Evolutionary conservation across 768 basidiomycete genomes (phyloP).

Genomic region (Sarcomyxa edulis): DNA sequence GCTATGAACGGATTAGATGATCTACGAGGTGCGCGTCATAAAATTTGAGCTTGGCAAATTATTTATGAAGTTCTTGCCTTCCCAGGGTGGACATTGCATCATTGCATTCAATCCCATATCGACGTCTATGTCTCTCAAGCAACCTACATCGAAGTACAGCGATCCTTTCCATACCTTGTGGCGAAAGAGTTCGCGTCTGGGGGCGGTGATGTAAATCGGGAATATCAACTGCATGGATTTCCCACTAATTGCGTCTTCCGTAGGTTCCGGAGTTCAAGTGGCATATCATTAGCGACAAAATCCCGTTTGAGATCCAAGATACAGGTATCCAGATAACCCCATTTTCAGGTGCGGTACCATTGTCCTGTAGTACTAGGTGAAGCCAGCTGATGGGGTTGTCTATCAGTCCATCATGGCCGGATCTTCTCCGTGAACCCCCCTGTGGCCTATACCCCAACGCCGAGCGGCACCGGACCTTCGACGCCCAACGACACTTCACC

Average conservation of each 20-base stretch:
- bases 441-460: constrained; percentile 34
- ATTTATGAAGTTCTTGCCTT: constrained; percentile 7
- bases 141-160: constrained; percentile 62
- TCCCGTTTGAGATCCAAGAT: constrained; percentile 61
- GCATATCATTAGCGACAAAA: constrained; percentile 71
- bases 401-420: constrained; percentile 69
- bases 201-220: constrained; percentile 69
- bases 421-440: constrained; percentile 42
- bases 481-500: constrained; percentile 27
- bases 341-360: constrained; percentile 53
- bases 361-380: not conserved
- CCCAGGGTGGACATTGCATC: constrained; percentile 68
- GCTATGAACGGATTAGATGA: constrained; percentile 93
- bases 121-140: constrained; percentile 67
- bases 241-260: constrained; percentile 3
- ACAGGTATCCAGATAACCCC: constrained; percentile 63
- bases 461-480: constrained; percentile 28
- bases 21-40: constrained; percentile 53
- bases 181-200: constrained; percentile 73
- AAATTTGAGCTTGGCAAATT: constrained; percentile 1
- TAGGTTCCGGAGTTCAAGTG: constrained; percentile 81
- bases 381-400: constrained; percentile 1
- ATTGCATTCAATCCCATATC: constrained; percentile 62
- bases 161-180: constrained; percentile 80
- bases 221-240: no score